A percentile compares a stretch with the other conserved stretches of the same genome.
These are phyloP conservation scores for Ganoderma sinense DNA, from an alignment of 1,284 basidiomycete species.

Conservation along the genomic window DNA sequence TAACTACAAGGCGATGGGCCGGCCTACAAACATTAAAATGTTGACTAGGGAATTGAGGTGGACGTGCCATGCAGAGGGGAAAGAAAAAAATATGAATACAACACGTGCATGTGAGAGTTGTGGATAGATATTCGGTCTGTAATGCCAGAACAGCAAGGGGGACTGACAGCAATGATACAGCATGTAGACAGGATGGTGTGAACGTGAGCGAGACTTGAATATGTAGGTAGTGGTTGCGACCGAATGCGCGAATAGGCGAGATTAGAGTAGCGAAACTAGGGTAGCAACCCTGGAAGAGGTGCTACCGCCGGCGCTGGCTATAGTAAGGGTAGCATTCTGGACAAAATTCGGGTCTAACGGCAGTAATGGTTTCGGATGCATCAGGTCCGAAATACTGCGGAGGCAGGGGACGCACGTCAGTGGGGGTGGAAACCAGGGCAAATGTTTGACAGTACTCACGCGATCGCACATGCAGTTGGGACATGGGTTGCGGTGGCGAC, in stretches of 20 bases:
- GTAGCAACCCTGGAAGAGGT: background rate
- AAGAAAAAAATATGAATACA: slow-evolving; percentile 5
- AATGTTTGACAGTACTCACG: slow-evolving; percentile 35
- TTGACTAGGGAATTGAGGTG: background rate
- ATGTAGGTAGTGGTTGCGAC: slow-evolving; percentile 5
- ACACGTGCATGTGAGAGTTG: background rate
- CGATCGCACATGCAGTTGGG: slow-evolving; percentile 64
- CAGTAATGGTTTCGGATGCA: slow-evolving; percentile 62
- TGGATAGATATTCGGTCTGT: slow-evolving; percentile 5
- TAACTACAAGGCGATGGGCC: background rate
- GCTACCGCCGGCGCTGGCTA: slow-evolving; percentile 32
- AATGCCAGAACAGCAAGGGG: slow-evolving; percentile 17
- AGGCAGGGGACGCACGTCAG: slow-evolving; percentile 8
- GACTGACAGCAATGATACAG: slow-evolving; percentile 17
- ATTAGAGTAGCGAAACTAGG: background rate
- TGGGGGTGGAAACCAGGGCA: slow-evolving; percentile 20
- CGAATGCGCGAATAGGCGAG: background rate
- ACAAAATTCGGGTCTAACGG: slow-evolving; percentile 64
- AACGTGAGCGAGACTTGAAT: slow-evolving; percentile 6
- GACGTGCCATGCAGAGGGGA: background rate
- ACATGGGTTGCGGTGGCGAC: slow-evolving; percentile 59
- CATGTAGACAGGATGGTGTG: slow-evolving; percentile 14
- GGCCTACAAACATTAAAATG: background rate
- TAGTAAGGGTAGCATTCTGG: slow-evolving; percentile 71
- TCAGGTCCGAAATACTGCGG: slow-evolving; percentile 75